Evolutionary conservation across 2,329 filamentous ascomycete genomes (phyloP), one percentile per base, ranked within the genome.

Genomic region (Chaetomiaceae sp.): DNA sequence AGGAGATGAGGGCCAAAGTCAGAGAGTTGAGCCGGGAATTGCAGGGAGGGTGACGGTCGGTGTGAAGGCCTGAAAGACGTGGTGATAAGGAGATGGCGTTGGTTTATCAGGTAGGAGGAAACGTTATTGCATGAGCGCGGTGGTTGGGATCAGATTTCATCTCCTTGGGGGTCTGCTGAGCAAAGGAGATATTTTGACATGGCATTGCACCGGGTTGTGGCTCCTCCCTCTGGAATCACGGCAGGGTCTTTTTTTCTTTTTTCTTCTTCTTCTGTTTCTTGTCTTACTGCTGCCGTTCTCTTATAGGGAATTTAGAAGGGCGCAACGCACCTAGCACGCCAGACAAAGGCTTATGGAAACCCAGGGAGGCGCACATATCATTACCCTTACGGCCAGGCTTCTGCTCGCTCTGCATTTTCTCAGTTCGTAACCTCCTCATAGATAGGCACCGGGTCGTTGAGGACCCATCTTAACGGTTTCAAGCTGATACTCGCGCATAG

Each of bases 1-100:
- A 59, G 23, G 56, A 61, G 47, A 27, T 60, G 47, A 61, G 51
- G 36, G 23, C 40, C 3, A 63, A 62, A 47, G 51, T 62, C 5
- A 27, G 14, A 34, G 42, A 51, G 30, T 6, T 48, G 43, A 54
- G 52, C 41, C 42, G 8, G 9, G 42, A 29, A 4, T 45, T 34
- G 32, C 8, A 37, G 18, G n/a, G 8, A 30, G 32, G 13, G 3
- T 20, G 33, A 30, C 5, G 21, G 33, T 37, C 41, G 34, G 18
- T 8, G 32, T 16, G 29, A 10, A 21, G 18, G 33, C 16, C 16
- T 41, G 33, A 34, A 23, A n/a, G n/a, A 16, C 30, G 18, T 7
- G 38, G 23, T 21, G 14, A 21, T 11, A 16, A 21, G 29, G 25
- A 6, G 13, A 20, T n/a, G 21, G 11, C 2, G 27, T 10, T 21